Evolutionary conservation across 257 asterid species (phyloP), one percentile per base, ranked within the genome.

Genomic region (Verbena officinalis): DNA sequence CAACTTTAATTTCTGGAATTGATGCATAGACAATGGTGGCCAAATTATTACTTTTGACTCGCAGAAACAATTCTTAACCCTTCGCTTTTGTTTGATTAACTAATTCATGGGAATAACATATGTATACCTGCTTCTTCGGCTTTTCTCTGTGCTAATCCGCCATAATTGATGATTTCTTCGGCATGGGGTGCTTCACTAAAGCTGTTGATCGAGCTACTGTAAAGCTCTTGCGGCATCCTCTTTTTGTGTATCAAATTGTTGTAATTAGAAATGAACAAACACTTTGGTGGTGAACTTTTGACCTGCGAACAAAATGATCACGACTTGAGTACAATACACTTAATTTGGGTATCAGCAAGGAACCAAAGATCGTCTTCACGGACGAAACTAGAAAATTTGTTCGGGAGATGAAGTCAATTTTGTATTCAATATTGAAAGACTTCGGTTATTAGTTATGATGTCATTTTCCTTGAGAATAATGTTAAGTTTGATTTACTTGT

Each of bases 81-180:
- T 44, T 44, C 2, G 5, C 17, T 44, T 44, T 44, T 44, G 51
- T 4, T n/a, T 44, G 51, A 16, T 44, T 15, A 7, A 44, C 6
- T 42, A 10, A 1, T 11, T 11, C 4, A 1, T 2, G 46, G 46
- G 46, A 42, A 42, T 42, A 3, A 42, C 0, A 42, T 11, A 7
- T n/a, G n/a, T n/a, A n/a, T 76, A 84, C 91, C 88, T 73, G 91
- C 83, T 79, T 79, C 84, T 36, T 81, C 86, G 10, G 91, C 88
- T 82, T 84, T 84, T 54, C 91, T 70, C 24, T 81, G 88, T 19
- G 91, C 91, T 59, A 84, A 69, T 40, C 79, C 91, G 13, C 74
- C 84, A 62, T 84, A 87, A 27, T 77, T 78, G 74, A 82, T 67
- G 66, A 75, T 79, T 45, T 84, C 86, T 39, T 80, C 92, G 13